phyloP scores from a whole-genome alignment of 805 yeast genomes.

The Kodamaea lidongshanica region DNA sequence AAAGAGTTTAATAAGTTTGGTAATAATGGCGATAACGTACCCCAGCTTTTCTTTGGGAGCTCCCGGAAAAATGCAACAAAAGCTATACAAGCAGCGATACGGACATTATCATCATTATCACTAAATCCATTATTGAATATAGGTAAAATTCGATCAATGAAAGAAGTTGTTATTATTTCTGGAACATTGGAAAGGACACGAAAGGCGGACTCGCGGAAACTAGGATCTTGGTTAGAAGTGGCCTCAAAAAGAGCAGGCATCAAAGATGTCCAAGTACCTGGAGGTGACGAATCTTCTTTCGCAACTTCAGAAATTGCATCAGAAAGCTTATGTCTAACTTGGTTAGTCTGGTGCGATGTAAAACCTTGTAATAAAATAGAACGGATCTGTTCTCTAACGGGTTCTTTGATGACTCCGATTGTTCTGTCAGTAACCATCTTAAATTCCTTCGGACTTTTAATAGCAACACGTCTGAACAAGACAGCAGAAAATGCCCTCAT shows the following conservation, averaged over 20 bases:
- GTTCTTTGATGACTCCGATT: slow-evolving; percentile 59
- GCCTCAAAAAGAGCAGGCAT: slow-evolving; percentile 71
- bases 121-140: slow-evolving; percentile 76
- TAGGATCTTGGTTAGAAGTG: slow-evolving; percentile 46
- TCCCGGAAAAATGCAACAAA: slow-evolving; percentile 84
- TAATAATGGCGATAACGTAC: slow-evolving; percentile 64
- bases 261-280: slow-evolving; percentile 69
- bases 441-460: slow-evolving; percentile 65
- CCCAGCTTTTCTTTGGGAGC: slow-evolving; percentile 76
- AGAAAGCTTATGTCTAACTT: slow-evolving; percentile 83
- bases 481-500: slow-evolving; percentile 75
- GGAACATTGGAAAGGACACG: slow-evolving; percentile 86
- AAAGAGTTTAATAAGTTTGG: slow-evolving; percentile 82
- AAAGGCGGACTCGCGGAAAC: slow-evolving; percentile 83
- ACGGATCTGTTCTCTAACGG: slow-evolving; percentile 58
- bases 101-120: slow-evolving; percentile 73
- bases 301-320: slow-evolving; percentile 95
- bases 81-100: slow-evolving; percentile 88
- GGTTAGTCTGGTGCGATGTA: slow-evolving; percentile 56
- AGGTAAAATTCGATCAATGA: slow-evolving; percentile 52
- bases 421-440: slow-evolving; percentile 68
- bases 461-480: slow-evolving; percentile 78
- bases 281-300: slow-evolving; percentile 49
- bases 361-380: slow-evolving; percentile 68
- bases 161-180: slow-evolving; percentile 57